A percentile compares a stretch with the other conserved stretches of the same genome.
Evolutionary conservation across 805 yeast genomes (phyloP).

Genomic region (Saccharomycopsis amapae): DNA sequence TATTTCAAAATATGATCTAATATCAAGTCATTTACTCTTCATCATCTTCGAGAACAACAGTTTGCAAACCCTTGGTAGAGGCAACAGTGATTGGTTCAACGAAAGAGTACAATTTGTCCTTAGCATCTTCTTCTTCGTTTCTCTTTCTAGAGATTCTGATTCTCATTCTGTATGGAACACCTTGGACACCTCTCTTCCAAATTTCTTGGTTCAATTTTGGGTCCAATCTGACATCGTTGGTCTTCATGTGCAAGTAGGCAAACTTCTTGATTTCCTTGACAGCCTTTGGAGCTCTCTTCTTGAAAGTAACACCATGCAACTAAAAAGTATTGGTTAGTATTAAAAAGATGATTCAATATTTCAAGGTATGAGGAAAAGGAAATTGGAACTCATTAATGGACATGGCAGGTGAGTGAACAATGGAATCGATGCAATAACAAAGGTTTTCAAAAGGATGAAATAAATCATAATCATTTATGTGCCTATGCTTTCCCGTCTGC

Average conservation of each 20-base stretch:
- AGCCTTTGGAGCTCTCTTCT: slow-evolving; percentile 99
- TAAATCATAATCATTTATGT: too few species aligned
- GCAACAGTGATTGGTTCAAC: slow-evolving; percentile 97
- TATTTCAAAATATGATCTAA: too few species aligned
- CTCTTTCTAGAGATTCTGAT: slow-evolving; percentile 98
- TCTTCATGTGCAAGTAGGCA: slow-evolving; percentile 98
- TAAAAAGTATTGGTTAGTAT: slow-evolving; percentile 41
- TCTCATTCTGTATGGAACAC: slow-evolving; percentile 97
- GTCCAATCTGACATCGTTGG: slow-evolving; percentile 97
- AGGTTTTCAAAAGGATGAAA: too few species aligned
- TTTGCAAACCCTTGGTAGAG: slow-evolving; percentile 93
- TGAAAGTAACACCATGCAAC: slow-evolving; percentile 98
- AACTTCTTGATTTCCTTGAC: slow-evolving; percentile 98
- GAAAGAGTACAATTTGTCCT: slow-evolving; percentile 93
- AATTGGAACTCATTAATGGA: background rate
- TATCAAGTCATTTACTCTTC: slow-evolving; percentile 33
- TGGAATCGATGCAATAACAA: too few species aligned
- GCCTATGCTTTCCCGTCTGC: too few species aligned
- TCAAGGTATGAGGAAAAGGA: background rate
- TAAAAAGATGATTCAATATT: background rate
- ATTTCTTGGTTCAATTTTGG: slow-evolving; percentile 97
- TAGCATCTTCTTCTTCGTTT: slow-evolving; percentile 99
- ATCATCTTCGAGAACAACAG: slow-evolving; percentile 91
- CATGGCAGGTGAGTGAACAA: background rate
- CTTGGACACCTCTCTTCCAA: slow-evolving; percentile 99